Evolutionary conservation across 2,329 filamentous ascomycete species (phyloP).

Genomic region (Gyromitra esculenta): DNA sequence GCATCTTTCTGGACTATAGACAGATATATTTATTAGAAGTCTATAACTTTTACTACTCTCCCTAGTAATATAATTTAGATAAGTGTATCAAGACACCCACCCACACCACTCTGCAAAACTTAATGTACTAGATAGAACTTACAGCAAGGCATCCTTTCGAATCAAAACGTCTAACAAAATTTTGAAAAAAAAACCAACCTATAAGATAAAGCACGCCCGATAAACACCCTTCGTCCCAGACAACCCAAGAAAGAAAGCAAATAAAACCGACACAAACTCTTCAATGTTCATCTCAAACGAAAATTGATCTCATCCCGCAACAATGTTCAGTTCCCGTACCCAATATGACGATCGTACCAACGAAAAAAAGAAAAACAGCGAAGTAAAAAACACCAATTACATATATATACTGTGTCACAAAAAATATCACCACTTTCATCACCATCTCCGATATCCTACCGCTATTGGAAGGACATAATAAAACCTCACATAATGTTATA

Average conservation of each 20-base stretch:
- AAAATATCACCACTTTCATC: neutral
- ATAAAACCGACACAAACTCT: constrained; percentile 6
- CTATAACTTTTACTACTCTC: no score
- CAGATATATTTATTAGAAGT: no score
- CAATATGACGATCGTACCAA: neutral
- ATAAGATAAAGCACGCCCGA: constrained; percentile 20
- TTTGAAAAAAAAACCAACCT: neutral
- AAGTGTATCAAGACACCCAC: neutral
- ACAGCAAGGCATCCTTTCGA: neutral
- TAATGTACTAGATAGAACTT: neutral
- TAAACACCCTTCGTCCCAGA: constrained; percentile 32
- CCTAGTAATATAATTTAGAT: neutral
- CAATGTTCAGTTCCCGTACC: constrained; percentile 5
- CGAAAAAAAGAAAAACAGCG: neutral
- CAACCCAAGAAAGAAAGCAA: constrained; percentile 4
- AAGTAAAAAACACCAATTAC: neutral
- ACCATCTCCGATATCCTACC: neutral
- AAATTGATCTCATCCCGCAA: constrained; percentile 1
- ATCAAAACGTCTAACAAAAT: neutral
- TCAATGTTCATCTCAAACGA: neutral
- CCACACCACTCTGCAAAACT: neutral
- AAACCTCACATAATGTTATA: constrained; percentile 75
- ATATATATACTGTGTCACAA: constrained; percentile 18
- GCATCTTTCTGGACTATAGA: no score
- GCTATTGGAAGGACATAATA: neutral